Base-by-base conservation (phyloP, 306 rosid species). In the Begonia fuchsioides region DNA sequence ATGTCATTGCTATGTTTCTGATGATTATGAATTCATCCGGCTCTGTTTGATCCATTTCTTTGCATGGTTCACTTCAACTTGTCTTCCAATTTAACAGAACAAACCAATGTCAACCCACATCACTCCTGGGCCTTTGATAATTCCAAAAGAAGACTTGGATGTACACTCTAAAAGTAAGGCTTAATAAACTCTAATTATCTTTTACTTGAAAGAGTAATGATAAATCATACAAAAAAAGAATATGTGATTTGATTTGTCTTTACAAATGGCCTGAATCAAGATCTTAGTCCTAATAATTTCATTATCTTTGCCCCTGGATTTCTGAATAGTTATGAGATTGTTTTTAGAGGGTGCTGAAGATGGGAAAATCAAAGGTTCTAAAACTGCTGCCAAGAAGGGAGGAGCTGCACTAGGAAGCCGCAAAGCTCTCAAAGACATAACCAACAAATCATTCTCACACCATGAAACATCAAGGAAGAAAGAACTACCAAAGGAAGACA, bases 351-450 rank as follows among this genome's bases (percentile, higher is more conserved):
- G 54, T 35, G 15, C 12, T 48, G 63, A 43, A 18, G 65, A 50
- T 57, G 62, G 49, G 13, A 69, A 57, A 54, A 43, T 47, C 7
- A 77, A 69, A 43, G 51, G 54, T 49, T 52, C 59, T 9, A 67
- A 67, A 59, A 51, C 56, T 39, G 48, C 15, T 19, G 58, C 64
- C 58, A 72, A 66, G 69, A 77, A 69, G 60, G 76, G 59, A 45
- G 56, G 59, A 52, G 49, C 32, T 18, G 64, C 52, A 9, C 12
- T 32, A 32, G 38, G 53, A n/a, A 26, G 35, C 35, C 70, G 84
- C 17, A 77, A 70, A 51, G 80, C 84, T 70, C 72, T 73, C 11
- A 55, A 54, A 47, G 84, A 73, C 62, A 77, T 73, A 12, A 64
- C 84, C 52, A 77, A 77, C 72, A 73, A 77, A 57, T 46, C 35